Conservation (phyloP, 2,329 filamentous ascomycete genomes). For the Paraphoma sp. region DNA sequence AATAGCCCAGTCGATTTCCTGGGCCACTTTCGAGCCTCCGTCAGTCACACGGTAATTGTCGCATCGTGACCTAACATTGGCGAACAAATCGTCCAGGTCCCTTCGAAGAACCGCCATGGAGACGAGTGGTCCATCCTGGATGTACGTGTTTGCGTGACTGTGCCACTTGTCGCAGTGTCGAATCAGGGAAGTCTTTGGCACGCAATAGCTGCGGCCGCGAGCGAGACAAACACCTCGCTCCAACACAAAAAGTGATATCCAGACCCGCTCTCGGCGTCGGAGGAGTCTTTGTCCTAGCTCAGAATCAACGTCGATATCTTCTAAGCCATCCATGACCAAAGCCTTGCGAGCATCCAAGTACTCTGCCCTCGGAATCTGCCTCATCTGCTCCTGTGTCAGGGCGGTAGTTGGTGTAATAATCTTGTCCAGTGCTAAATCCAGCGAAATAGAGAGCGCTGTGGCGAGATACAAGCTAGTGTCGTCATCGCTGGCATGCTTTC, state of each 20-base stretch:
- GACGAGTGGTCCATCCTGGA: conserved; percentile 73
- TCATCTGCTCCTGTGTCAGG: conserved; percentile 53
- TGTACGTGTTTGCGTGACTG: conserved; percentile 66
- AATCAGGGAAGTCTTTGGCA: conserved; percentile 70
- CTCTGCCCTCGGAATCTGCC: conserved; percentile 67
- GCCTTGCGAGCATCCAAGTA: conserved; percentile 72
- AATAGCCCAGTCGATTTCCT: conserved; percentile 57
- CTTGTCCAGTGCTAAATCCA: conserved; percentile 75
- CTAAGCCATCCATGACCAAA: conserved; percentile 71
- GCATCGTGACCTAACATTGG: conserved; percentile 64
- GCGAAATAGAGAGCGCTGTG: conserved; percentile 71
- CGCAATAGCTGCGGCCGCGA: conserved; percentile 71
- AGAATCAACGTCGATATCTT: conserved; percentile 66
- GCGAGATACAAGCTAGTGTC: conserved; percentile 76
- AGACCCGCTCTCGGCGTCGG: conserved; percentile 70
- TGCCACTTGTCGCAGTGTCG: conserved; percentile 75
- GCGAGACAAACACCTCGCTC: conserved; percentile 77
- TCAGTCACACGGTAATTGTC: conserved; percentile 62
- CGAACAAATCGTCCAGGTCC: conserved; percentile 68
- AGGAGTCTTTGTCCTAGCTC: conserved; percentile 67
- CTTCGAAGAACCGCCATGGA: conserved; percentile 74
- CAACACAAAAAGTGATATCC: conserved; percentile 75
- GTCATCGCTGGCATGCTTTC: conserved; percentile 71
- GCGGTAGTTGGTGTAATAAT: conserved; percentile 65
- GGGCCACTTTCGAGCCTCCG: conserved; percentile 59